These are phyloP conservation scores for Neoscytalidium dimidiatum DNA, from an alignment of 2,329 filamentous ascomycete species.

Conservation along the genomic window DNA sequence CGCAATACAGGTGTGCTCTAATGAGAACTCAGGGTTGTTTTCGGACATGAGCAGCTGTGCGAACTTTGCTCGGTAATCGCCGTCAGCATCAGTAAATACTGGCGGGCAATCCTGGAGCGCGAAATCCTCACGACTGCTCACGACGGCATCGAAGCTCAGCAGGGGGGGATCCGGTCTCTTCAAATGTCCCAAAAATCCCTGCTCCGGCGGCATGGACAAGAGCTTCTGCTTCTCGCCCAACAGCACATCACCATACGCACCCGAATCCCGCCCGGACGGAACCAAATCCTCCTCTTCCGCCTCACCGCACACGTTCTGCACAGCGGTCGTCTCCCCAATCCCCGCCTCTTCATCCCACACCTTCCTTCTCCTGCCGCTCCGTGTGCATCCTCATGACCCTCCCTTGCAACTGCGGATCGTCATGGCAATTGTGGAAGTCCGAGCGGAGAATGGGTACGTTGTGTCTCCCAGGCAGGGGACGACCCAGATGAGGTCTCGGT, in stretches of 20 bases:
- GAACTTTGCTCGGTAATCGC: conserved; percentile 60
- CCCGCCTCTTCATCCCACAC: background rate
- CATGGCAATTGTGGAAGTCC: too few relatives aligned
- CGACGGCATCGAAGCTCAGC: conserved; percentile 46
- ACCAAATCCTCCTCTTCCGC: background rate
- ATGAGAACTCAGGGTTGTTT: conserved; percentile 41
- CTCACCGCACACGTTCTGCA: background rate
- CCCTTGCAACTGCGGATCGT: too few relatives aligned
- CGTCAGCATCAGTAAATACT: conserved; percentile 66
- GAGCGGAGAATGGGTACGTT: conserved; percentile 58
- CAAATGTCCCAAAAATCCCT: background rate
- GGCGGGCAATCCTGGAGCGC: conserved; percentile 68
- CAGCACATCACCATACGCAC: background rate
- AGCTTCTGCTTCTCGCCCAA: background rate
- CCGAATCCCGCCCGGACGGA: background rate
- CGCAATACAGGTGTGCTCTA: conserved; percentile 64
- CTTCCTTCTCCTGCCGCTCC: background rate
- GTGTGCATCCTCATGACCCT: background rate
- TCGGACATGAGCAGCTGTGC: conserved; percentile 50
- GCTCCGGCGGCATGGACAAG: background rate
- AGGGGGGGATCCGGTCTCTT: background rate
- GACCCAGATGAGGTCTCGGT: conserved; percentile 64
- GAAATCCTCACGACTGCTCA: conserved; percentile 44
- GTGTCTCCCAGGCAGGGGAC: conserved; percentile 58
- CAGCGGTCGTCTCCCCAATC: background rate